Conservation (phyloP, 2,329 filamentous ascomycete species). For the Exophiala dermatitidis region DNA sequence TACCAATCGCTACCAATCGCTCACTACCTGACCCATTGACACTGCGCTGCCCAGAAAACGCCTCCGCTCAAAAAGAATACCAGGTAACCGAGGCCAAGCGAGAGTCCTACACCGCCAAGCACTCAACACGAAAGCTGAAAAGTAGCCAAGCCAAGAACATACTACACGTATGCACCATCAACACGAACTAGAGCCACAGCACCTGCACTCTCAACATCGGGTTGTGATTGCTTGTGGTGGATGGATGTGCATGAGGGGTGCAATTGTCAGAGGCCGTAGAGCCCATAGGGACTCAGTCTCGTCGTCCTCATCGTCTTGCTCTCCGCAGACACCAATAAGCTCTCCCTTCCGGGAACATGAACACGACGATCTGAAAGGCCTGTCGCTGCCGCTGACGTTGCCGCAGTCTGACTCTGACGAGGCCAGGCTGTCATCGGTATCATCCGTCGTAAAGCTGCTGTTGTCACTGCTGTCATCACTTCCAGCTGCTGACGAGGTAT, state of each 20-base stretch:
- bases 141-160: background rate
- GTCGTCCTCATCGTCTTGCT: constrained; percentile 7
- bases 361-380: too few species aligned
- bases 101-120: constrained; percentile 1
- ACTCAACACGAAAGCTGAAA: constrained; percentile 17
- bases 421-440: constrained; percentile 10
- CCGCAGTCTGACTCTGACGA: constrained; percentile 11
- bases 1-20: too few species aligned
- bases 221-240: too few species aligned
- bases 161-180: background rate
- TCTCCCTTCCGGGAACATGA: background rate
- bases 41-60: background rate
- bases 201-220: too few species aligned
- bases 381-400: background rate
- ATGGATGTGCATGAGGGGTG: background rate
- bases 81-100: background rate
- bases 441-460: constrained; percentile 6
- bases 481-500: constrained; percentile 1
- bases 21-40: background rate
- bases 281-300: constrained; percentile 14
- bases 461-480: constrained; percentile 12
- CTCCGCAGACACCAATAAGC: too few species aligned
- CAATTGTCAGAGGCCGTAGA: constrained; percentile 12
- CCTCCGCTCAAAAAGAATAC: background rate
- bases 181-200: too few species aligned